A percentile compares a stretch with the other conserved stretches of the same genome.
These are phyloP conservation scores for Closterium sp. DNA, from an alignment of 139 green algal species.

Conservation along the genomic window DNA sequence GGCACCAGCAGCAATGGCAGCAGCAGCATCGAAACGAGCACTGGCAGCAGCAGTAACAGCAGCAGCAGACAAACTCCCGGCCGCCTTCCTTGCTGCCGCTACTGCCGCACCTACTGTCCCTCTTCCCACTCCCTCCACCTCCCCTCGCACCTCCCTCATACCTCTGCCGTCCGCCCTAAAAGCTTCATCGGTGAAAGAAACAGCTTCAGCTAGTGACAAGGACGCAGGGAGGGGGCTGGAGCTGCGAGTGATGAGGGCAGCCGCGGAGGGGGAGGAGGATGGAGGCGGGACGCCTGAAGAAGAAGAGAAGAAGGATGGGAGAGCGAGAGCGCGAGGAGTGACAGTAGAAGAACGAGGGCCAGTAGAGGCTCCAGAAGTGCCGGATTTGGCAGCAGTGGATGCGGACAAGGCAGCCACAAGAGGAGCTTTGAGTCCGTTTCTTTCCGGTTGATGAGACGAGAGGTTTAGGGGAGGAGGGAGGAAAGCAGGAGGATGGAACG, in stretches of 20 bases:
- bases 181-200: not conserved
- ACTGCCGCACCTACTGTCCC: not conserved
- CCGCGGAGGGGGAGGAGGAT: no score
- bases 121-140: no score
- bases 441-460: not conserved
- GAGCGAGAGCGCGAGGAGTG: no score
- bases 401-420: not conserved
- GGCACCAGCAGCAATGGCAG: not conserved
- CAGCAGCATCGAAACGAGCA: not conserved
- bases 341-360: no score
- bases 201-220: not conserved
- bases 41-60: not conserved
- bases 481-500: not conserved
- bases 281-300: no score
- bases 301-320: no score
- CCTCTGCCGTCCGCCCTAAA: not conserved
- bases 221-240: not conserved
- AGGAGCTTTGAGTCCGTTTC: not conserved
- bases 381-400: not conserved
- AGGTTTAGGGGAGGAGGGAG: not conserved
- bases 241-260: not conserved
- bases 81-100: not conserved
- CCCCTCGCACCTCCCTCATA: no score
- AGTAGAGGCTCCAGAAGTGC: no score
- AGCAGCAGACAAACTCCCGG: not conserved